Evolutionary conservation across 768 basidiomycete genomes (phyloP), one percentile per base, ranked within the genome.

Genomic region (Lyophyllum shimeji): DNA sequence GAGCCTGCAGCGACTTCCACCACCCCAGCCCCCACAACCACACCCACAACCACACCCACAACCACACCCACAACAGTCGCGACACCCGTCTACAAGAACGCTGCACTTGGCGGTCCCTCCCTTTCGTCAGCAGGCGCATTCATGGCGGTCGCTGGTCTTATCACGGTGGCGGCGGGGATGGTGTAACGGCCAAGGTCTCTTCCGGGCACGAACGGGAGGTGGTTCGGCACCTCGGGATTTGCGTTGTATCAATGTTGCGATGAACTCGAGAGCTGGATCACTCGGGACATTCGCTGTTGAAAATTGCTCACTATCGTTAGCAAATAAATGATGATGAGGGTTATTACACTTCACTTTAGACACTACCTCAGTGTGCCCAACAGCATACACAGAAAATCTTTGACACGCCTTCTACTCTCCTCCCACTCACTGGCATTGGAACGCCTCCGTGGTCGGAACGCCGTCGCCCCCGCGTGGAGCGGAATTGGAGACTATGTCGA

Each of bases 231-330:
- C 24, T 43, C 31, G 51, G 43, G 18, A n/a, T 44, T 21, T 17
- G 18, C 50, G 18, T 33, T 23, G 27, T 27, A 39, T 40, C 29
- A 34, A 43, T 31, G 51, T 13, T 5, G 44, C 31, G 42, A 55
- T 49, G 50, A 31, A 24, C n/a, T 57, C 45, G 56, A 47, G 56
- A 58, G 56, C 53, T 52, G 57, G 57, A 55, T 57, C 34, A 53
- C 55, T 62, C 46, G 50, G 56, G 56, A 46, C 8, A 13, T 40
- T 53, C 43, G 27, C 53, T 39, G 45, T 46, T 15, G 2, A 8
- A 23, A 11, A 24, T 44, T n/a, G n/a, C n/a, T n/a, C n/a, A n/a
- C n/a, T n/a, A n/a, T n/a, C n/a, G n/a, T n/a, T n/a, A n/a, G n/a
- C n/a, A n/a, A n/a, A n/a, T n/a, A n/a, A n/a, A n/a, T n/a, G n/a